Conservation (phyloP, 192 early-diverging fungal genomes). For the Rhizophagus prolifer region DNA sequence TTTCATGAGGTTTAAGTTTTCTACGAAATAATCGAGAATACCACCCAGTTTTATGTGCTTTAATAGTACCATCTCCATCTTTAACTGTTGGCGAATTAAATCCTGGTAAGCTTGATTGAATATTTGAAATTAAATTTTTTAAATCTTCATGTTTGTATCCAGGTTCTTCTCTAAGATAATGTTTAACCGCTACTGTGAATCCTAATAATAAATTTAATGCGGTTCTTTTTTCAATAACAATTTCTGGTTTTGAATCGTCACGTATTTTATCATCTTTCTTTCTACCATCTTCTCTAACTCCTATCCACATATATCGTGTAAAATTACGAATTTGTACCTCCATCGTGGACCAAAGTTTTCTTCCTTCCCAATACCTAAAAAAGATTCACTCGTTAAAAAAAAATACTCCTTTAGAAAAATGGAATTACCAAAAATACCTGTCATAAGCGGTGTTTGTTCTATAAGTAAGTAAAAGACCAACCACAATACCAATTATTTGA, state of each 20-base stretch:
- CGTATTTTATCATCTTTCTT: not conserved
- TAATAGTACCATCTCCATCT: not conserved
- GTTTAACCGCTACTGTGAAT: constrained; percentile 78
- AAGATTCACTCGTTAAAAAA: not conserved
- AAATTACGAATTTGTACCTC: constrained; percentile 71
- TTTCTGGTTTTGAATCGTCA: constrained; percentile 36
- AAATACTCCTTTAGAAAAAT: not conserved
- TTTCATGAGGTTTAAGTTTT: constrained; percentile 32
- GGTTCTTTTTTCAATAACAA: constrained; percentile 64
- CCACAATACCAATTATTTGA: constrained; percentile 40
- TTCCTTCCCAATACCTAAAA: constrained; percentile 81
- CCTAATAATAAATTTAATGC: constrained; percentile 78
- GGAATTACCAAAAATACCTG: constrained; percentile 32
- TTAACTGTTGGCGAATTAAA: not conserved
- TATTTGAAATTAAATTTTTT: constrained; percentile 58
- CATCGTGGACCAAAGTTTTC: constrained; percentile 77
- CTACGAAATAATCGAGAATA: constrained; percentile 11
- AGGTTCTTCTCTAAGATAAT: constrained; percentile 78
- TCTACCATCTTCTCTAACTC: constrained; percentile 30
- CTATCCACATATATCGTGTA: constrained; percentile 76
- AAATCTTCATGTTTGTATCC: constrained; percentile 69
- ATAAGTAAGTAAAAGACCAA: constrained; percentile 63
- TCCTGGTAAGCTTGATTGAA: constrained; percentile 36
- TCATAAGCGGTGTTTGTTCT: constrained; percentile 67
- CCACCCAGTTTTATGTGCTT: not conserved